Percentiles rank a stretch among this genome's conserved stretches.
Evolutionary conservation across 345 rosid genomes (phyloP).

Genomic region (Noccaea caerulescens): DNA sequence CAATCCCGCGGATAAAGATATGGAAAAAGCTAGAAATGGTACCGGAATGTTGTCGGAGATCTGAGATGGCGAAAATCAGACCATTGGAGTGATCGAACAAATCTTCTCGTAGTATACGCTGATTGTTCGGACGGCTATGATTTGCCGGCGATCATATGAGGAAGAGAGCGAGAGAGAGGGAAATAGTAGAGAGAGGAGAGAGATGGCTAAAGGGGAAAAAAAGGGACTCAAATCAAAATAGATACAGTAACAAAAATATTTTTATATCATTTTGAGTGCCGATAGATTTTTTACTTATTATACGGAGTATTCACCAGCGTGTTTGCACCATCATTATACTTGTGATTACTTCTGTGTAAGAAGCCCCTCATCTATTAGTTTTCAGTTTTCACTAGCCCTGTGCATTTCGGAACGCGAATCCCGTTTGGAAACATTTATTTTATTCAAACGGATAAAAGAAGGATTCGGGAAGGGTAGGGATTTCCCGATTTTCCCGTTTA

Average conservation of each 20-base stretch:
- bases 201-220: conserved; percentile 4
- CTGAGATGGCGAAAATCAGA: conserved; percentile 36
- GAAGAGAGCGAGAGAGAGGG: conserved; percentile 10
- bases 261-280: conserved; percentile 1
- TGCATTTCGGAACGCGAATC: too few species aligned
- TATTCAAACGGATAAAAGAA: too few species aligned
- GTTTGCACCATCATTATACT: too few species aligned
- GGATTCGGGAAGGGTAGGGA: too few species aligned
- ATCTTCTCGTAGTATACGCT: neutral
- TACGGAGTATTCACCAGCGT: too few species aligned
- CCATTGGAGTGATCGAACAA: conserved; percentile 9
- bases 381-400: too few species aligned
- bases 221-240: conserved; percentile 17
- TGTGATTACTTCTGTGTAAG: too few species aligned
- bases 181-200: conserved; percentile 6
- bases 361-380: too few species aligned
- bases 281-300: neutral
- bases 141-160: conserved; percentile 39
- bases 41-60: conserved; percentile 38
- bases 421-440: too few species aligned
- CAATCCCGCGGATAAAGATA: conserved; percentile 17
- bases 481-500: too few species aligned
- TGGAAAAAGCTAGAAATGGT: neutral
- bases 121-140: conserved; percentile 31
- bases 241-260: neutral